Evolutionary conservation across 164 flowering plant genomes (phyloP), one percentile per base, ranked within the genome.

Genomic region (Chimonanthus praecox): DNA sequence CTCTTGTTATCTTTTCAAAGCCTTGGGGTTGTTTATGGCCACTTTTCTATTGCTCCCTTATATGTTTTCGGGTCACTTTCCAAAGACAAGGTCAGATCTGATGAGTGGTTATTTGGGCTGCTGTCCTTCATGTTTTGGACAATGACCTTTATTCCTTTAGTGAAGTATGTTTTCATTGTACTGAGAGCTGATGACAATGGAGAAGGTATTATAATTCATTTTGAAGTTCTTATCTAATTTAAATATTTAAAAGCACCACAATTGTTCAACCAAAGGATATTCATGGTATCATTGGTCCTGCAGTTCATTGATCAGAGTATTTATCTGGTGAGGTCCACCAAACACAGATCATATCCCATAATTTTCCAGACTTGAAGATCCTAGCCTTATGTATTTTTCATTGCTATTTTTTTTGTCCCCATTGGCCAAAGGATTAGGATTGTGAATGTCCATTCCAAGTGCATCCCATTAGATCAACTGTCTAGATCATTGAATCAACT

Each of bases 61-160:
- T 88, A 84, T 72, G 90, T 84, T 54, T 85, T 87, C 63, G 85
- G 80, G 58, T 80, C 89, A 44, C 74, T 90, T 21, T 13, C 18
- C 20, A 16, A 69, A 1, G 58, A 72, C 4, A 82, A 85, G 47
- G 61, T 88, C 51, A 64, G 54, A 78, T 82, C 89, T 10, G 73
- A 72, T 1, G 81, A 84, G 60, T 66, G 45, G 58, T 79, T 80
- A 4, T 83, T 80, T 73, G 88, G 85, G 66, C 81, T 82, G 68
- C 81, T 88, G 54, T 90, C 92, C 33, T 85, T 88, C 61, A 74
- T 90, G 48, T 86, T 90, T 77, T 88, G 92, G 92, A 85, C 94
- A 43, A 58, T 88, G 71, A 87, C 90, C 18, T 58, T 87, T 69
- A 75, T 88, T 68, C 86, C 90, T 60, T 70, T 90, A 49, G 70